Evolutionary conservation across 1,284 basidiomycete species (phyloP).

Genomic region (Wallemia hederae): DNA sequence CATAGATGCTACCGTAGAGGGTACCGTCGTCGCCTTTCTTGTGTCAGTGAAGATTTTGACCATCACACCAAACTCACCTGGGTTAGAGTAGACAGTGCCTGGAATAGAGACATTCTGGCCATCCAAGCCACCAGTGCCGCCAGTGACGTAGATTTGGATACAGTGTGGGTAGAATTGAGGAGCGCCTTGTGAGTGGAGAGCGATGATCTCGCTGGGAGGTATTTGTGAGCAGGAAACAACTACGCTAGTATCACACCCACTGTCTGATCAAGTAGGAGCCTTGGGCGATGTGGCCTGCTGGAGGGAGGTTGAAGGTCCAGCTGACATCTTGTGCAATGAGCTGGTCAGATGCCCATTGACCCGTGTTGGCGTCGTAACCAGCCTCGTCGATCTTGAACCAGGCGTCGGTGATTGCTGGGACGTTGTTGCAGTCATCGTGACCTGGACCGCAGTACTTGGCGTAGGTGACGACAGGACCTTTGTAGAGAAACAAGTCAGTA

Average conservation of each 20-base stretch:
- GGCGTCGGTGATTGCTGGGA: not conserved
- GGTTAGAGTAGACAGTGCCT: not conserved
- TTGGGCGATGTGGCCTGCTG: not conserved
- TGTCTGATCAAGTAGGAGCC: conserved; percentile 1
- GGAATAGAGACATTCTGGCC: not conserved
- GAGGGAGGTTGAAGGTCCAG: not conserved
- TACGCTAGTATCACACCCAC: not conserved
- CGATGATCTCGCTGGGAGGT: not conserved
- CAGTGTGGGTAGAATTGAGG: conserved; percentile 1
- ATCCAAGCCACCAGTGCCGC: not conserved
- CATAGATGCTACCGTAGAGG: not conserved
- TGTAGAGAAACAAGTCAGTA: not conserved
- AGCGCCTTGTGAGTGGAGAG: not conserved
- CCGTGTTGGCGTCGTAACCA: not conserved
- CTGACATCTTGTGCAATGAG: not conserved
- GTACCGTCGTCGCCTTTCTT: not conserved
- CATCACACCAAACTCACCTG: not conserved
- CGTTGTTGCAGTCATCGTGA: not conserved
- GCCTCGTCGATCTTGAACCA: conserved; percentile 1
- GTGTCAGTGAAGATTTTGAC: not conserved
- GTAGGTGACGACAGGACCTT: not conserved
- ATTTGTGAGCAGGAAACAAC: not conserved
- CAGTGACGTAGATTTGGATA: not conserved
- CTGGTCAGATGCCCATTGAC: not conserved
- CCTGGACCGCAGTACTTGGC: not conserved